Percentiles rank a stretch among this genome's conserved stretches.
phyloP scores from a whole-genome alignment of 371 early-diverging fungal genomes.

The Capillidium heterosporum region DNA sequence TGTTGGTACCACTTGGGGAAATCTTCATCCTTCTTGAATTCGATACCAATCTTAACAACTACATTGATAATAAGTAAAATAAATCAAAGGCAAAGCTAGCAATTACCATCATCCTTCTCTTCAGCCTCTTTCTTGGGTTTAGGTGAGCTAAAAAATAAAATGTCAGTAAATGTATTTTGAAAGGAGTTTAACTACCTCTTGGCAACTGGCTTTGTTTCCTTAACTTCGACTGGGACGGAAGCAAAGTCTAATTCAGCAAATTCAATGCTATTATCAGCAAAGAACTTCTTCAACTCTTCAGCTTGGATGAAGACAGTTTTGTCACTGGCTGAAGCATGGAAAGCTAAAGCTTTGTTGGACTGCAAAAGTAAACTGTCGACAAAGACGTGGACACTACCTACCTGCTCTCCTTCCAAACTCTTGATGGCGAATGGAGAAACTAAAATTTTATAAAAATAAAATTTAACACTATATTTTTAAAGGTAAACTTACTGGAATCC shows the following conservation, averaged over 20 bases:
- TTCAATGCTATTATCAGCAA: constrained; percentile 19
- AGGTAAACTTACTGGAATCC: constrained; percentile 16
- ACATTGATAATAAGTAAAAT: neutral
- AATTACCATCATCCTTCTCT: constrained; percentile 1
- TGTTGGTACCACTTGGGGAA: constrained; percentile 91
- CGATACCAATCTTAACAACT: constrained; percentile 65
- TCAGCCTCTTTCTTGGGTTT: neutral
- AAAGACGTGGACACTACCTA: constrained; percentile 27
- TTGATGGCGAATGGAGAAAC: constrained; percentile 43
- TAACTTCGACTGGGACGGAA: constrained; percentile 13
- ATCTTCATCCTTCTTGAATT: constrained; percentile 81
- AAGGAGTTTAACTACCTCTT: neutral
- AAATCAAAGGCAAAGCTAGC: neutral
- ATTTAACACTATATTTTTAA: neutral
- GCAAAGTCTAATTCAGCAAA: constrained; percentile 22
- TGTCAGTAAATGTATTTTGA: neutral
- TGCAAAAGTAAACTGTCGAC: constrained; percentile 28
- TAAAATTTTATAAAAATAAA: neutral
- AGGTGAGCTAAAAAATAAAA: neutral
- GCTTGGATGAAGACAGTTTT: constrained; percentile 33
- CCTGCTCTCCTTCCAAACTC: constrained; percentile 23
- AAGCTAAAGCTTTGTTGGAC: constrained; percentile 21
- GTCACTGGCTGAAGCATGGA: constrained; percentile 33
- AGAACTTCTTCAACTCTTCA: constrained; percentile 22
- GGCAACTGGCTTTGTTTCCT: constrained; percentile 2